Evolutionary conservation across 345 rosid species (phyloP), one percentile per base, ranked within the genome.

Genomic region (Turnera subulata): DNA sequence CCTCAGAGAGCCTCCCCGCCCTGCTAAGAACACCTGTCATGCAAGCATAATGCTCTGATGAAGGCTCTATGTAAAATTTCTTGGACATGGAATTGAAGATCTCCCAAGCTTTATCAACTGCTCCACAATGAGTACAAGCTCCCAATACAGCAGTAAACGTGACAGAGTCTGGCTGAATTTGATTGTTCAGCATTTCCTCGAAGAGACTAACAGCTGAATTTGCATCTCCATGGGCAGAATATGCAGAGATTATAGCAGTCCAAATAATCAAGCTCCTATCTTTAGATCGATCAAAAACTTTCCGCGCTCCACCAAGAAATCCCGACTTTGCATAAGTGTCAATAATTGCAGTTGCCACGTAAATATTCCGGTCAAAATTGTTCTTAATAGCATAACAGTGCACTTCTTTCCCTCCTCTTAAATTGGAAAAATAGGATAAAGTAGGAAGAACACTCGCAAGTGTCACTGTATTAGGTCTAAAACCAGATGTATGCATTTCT

Each of bases 21-120:
- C 85, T 78, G 86, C 90, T 81, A 38, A 88, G 80, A 71, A 65
- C 92, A 58, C 81, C 84, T 6, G 81, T 91, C 82, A 84, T 64
- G 70, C 95, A 88, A 48, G 98, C 90, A 77, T 88, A 84, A 52
- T 91, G 98, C 79, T 88, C 88, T 0, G 76, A 71, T 19, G 82
- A 73, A 29, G 90, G 95, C 65, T 76, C 71, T 55, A 76, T 63
- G 43, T 67, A 74, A 71, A 72, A 75, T 55, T 69, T 62, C 2
- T 63, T 43, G 16, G 55, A 55, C 94, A 88, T 88, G 37, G 80
- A 38, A 62, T 78, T 61, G 56, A 91, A 84, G 47, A 86, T 73
- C 14, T 64, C 56, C 62, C 79, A 71, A 22, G 95, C 92, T 50
- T 73, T 71, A 33, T 84, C 85, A 12, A 80, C 75, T 58, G 78